A percentile compares a stretch with the other conserved stretches of the same genome.
phyloP scores from a whole-genome alignment of 192 early-diverging fungal species.

The Ambispora gerdemannii region DNA sequence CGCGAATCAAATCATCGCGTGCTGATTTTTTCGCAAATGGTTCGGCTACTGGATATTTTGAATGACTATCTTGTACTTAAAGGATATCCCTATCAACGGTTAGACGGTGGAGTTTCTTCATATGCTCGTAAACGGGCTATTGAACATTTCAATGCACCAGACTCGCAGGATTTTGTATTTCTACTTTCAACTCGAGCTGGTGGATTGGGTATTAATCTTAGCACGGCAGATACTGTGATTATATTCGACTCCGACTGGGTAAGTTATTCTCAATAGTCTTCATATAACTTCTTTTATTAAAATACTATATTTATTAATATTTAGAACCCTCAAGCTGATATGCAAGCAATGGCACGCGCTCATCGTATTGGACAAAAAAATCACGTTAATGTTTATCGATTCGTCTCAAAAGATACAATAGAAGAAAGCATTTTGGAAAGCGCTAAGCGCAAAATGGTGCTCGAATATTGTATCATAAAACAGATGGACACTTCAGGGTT shows the following conservation, averaged over 20 bases:
- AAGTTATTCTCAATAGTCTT: not conserved
- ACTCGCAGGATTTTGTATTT: slow-evolving; percentile 92
- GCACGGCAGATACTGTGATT: slow-evolving; percentile 95
- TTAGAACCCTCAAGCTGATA: slow-evolving; percentile 95
- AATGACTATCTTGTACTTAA: slow-evolving; percentile 88
- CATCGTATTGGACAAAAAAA: slow-evolving; percentile 99
- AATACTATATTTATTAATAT: not conserved
- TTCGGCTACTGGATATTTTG: slow-evolving; percentile 94
- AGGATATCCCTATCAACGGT: slow-evolving; percentile 84
- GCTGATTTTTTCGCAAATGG: slow-evolving; percentile 98
- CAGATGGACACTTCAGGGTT: slow-evolving; percentile 96
- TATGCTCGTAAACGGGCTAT: slow-evolving; percentile 94
- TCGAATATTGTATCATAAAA: slow-evolving; percentile 99
- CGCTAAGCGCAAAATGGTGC: slow-evolving; percentile 98
- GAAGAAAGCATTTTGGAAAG: slow-evolving; percentile 99
- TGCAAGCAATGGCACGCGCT: slow-evolving; percentile 97
- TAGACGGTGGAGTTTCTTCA: slow-evolving; percentile 88
- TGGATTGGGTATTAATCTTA: slow-evolving; percentile 94
- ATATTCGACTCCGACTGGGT: slow-evolving; percentile 88
- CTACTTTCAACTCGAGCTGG: slow-evolving; percentile 96
- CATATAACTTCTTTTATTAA: not conserved
- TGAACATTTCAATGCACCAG: slow-evolving; percentile 96
- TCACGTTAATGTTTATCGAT: slow-evolving; percentile 94
- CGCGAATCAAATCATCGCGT: slow-evolving; percentile 92
- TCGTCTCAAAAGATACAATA: slow-evolving; percentile 95